These are phyloP conservation scores for Pichia sp. DNA, from an alignment of 1,139 yeast genomes.

Conservation along the genomic window DNA sequence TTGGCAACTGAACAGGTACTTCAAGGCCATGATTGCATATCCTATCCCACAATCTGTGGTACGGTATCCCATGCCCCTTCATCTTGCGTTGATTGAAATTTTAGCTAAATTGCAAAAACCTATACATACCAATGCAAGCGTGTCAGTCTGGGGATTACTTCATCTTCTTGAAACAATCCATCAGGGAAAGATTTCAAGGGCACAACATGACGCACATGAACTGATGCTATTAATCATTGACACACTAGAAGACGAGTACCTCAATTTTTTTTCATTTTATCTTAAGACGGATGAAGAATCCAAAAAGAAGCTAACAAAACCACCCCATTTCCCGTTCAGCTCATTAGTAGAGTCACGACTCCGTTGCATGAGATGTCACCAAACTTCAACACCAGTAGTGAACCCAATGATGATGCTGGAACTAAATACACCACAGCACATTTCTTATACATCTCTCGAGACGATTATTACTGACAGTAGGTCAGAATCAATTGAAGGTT, in stretches of 20 bases:
- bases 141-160: slow-evolving; percentile 76
- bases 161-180: slow-evolving; percentile 73
- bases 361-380: slow-evolving; percentile 64
- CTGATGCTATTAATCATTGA: slow-evolving; percentile 76
- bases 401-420: slow-evolving; percentile 71
- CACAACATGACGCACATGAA: slow-evolving; percentile 95
- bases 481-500: slow-evolving; percentile 72
- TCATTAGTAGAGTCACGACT: slow-evolving; percentile 66
- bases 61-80: slow-evolving; percentile 44
- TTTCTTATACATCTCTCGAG: slow-evolving; percentile 43
- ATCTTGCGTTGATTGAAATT: slow-evolving; percentile 52
- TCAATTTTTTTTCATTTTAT: slow-evolving; percentile 39
- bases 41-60: slow-evolving; percentile 7
- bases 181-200: slow-evolving; percentile 68
- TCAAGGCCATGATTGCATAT: slow-evolving; percentile 38
- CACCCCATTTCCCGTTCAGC: slow-evolving; percentile 69
- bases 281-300: slow-evolving; percentile 20
- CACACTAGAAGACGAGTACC: slow-evolving; percentile 66
- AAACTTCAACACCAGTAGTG: slow-evolving; percentile 55
- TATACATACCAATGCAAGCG: slow-evolving; percentile 47
- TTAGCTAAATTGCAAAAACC: slow-evolving; percentile 62
- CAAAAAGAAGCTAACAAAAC: neutral
- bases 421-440: slow-evolving; percentile 64
- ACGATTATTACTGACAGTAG: slow-evolving; percentile 56
- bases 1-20: slow-evolving; percentile 59